A percentile compares a stretch with the other conserved stretches of the same genome.
Evolutionary conservation across 306 rosid genomes (phyloP).

Genomic region (Lathyrus tuberosus): DNA sequence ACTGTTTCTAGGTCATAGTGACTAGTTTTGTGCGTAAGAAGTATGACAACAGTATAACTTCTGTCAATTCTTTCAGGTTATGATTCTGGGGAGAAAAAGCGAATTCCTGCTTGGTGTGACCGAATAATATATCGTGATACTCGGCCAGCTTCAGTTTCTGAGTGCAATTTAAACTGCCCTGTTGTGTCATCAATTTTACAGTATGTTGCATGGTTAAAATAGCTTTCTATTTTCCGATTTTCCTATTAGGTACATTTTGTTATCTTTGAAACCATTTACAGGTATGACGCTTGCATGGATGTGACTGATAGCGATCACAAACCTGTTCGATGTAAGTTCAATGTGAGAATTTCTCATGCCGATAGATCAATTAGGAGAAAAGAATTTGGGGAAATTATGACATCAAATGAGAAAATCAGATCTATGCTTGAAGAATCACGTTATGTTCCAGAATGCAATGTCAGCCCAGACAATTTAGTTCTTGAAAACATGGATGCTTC

Average conservation of each 20-base stretch:
- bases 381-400: conserved; percentile 72
- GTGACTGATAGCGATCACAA: conserved; percentile 99
- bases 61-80: conserved; percentile 61
- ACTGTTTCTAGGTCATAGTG: conserved; percentile 19
- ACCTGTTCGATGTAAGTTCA: conserved; percentile 90
- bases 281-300: conserved; percentile 98
- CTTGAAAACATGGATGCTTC: conserved; percentile 81
- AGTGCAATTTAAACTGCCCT: conserved; percentile 85
- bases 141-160: conserved; percentile 58
- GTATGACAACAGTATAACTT: conserved; percentile 26
- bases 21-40: conserved; percentile 21
- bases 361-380: conserved; percentile 89
- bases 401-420: conserved; percentile 67
- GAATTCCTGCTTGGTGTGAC: conserved; percentile 99
- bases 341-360: conserved; percentile 71
- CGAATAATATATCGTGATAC: conserved; percentile 95
- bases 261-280: conserved; percentile 46
- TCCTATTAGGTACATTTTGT: conserved; percentile 23
- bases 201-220: conserved; percentile 57
- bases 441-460: conserved; percentile 68
- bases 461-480: conserved; percentile 61
- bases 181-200: conserved; percentile 78
- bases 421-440: conserved; percentile 62
- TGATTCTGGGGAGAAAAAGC: conserved; percentile 97
- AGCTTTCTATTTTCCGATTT: conserved; percentile 22